Evolutionary conservation across 2,329 filamentous ascomycete genomes (phyloP).

Genomic region (Colletotrichum tofieldiae): DNA sequence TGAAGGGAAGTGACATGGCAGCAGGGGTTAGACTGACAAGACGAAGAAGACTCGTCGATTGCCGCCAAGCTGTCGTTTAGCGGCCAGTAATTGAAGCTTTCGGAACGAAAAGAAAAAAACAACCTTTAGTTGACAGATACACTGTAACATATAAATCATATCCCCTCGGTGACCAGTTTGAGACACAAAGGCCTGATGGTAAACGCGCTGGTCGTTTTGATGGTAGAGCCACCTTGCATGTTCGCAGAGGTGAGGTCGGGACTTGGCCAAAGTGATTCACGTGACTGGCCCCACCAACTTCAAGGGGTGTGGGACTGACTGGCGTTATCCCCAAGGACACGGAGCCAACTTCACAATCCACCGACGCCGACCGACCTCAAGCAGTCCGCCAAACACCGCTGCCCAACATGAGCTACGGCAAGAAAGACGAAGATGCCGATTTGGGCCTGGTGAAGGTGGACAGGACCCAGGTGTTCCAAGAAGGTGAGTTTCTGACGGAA

Average conservation of each 20-base stretch:
- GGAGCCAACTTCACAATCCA: constrained; percentile 37
- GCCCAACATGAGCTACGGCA: constrained; percentile 92
- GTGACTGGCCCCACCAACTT: constrained; percentile 17
- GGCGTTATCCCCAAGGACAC: constrained; percentile 14
- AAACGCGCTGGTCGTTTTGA: neutral
- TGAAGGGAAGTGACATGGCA: neutral
- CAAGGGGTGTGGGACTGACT: constrained; percentile 18
- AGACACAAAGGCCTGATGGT: neutral
- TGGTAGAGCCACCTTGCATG: constrained; percentile 12
- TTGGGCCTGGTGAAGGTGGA: constrained; percentile 96
- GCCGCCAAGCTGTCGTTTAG: neutral
- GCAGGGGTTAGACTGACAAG: neutral
- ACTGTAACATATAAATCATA: too few species aligned
- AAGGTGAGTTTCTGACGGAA: constrained; percentile 75
- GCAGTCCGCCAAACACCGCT: constrained; percentile 51
- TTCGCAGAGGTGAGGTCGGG: neutral
- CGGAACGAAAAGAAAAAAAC: neutral
- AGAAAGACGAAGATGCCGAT: constrained; percentile 99
- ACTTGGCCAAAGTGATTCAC: constrained; percentile 1
- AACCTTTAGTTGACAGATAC: neutral
- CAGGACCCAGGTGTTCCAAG: constrained; percentile 97
- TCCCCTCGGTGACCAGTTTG: neutral
- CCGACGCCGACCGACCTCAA: constrained; percentile 51
- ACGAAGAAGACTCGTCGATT: neutral
- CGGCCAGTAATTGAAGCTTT: neutral